A percentile compares a stretch with the other conserved stretches of the same genome.
phyloP scores from a whole-genome alignment of 345 rosid genomes.

The Streptanthus diversifolius region DNA sequence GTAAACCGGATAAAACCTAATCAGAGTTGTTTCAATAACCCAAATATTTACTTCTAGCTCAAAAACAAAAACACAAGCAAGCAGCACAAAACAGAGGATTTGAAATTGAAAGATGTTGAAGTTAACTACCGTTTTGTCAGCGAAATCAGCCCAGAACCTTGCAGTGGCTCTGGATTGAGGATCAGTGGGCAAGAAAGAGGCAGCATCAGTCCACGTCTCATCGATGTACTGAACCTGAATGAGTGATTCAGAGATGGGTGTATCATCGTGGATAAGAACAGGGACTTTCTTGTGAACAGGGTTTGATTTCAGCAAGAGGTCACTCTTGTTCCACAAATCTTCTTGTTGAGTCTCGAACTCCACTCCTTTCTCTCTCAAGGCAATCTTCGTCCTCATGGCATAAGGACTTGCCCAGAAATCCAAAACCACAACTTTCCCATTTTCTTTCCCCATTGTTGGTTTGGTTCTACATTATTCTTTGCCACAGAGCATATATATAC shows the following conservation, averaged over 20 bases:
- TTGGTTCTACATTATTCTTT: not conserved
- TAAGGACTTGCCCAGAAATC: conserved; percentile 40
- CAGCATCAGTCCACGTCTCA: conserved; percentile 29
- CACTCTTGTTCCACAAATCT: conserved; percentile 40
- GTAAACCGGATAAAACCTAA: not conserved
- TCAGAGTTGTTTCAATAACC: not conserved
- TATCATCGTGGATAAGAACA: conserved; percentile 28
- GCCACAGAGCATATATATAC: not conserved
- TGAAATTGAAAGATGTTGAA: not conserved
- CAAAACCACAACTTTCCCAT: conserved; percentile 33
- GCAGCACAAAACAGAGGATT: not conserved
- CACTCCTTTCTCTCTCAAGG: conserved; percentile 34
- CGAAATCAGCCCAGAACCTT: conserved; percentile 37
- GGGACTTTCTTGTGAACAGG: conserved; percentile 39
- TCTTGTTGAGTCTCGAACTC: conserved; percentile 30
- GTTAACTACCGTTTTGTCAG: conserved; percentile 36
- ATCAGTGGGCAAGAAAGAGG: conserved; percentile 32
- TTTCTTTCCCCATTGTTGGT: conserved; percentile 30
- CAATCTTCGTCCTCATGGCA: conserved; percentile 36
- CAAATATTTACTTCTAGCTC: not conserved
- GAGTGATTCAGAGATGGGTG: conserved; percentile 28
- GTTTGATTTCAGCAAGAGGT: conserved; percentile 30
- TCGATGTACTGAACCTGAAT: conserved; percentile 34
- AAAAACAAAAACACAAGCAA: not conserved
- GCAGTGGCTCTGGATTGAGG: conserved; percentile 37